Base-by-base conservation (phyloP, 176 grass and related monocot species). In the Luzula sylvatica region DNA sequence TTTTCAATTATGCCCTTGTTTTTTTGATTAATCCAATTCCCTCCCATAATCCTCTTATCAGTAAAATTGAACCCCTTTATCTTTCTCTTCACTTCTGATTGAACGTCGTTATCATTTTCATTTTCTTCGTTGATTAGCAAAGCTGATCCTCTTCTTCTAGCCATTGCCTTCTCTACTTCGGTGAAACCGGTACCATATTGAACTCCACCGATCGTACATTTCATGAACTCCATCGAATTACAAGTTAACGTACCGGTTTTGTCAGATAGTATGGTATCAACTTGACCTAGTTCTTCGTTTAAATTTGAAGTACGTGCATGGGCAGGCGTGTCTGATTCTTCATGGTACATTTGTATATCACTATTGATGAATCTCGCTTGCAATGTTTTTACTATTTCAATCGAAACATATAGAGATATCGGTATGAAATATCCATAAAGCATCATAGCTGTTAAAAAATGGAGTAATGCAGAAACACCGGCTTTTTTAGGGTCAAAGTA, bases 141-240 rank as follows among this genome's bases (percentile, higher is more conserved):
- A 7, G 48, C 58, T 0, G 66, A 66, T 12, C 76, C 80, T 40
- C 68, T 79, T 62, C 56, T 77, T 68, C 70, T 76, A 0, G 72
- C 80, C 90, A 85, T 88, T 4, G 80, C 80, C 61, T 53, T 86
- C 61, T 88, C 84, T 7, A 88, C 83, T 70, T 88, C 90, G 0
- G 84, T 95, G 61, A 77, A 26, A 18, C 80, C 80, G 23, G 58
- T 58, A 3, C 90, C 90, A 52, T 95, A 95, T 21, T 76, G 76
- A 7, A 68, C 79, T n/a, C 90, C 90, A 2, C 73, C 83, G 7
- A 95, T 82, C 0, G 90, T 85, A 16, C 90, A 95, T 15, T 95
- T 95, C 65, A 95, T 67, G 61, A 95, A 95, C 74, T 95, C 90
- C 90, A 95, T 95, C 50, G 84, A 88, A 57, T 95, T 95, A 58